phyloP scores from a whole-genome alignment of 2,329 filamentous ascomycete species.

The Pyrenophora graminea region DNA sequence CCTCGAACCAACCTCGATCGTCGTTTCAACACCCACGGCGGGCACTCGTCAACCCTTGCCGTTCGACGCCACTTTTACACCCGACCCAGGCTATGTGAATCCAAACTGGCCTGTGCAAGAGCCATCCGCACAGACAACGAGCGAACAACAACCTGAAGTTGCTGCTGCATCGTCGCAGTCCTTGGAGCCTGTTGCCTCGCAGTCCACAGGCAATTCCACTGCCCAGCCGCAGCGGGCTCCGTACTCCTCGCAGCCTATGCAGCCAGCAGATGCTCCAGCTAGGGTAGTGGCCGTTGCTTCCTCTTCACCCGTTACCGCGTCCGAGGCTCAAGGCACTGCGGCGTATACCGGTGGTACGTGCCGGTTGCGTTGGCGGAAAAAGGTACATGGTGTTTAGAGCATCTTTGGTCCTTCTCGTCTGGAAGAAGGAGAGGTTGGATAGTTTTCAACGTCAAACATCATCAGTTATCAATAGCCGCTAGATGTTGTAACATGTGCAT shows the following conservation, averaged over 20 bases:
- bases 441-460: too few relatives aligned
- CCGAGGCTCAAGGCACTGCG: background rate
- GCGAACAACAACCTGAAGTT: too few relatives aligned
- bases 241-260: background rate
- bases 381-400: background rate
- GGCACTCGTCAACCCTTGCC: background rate
- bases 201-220: background rate
- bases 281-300: background rate
- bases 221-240: background rate
- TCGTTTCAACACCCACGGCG: too few relatives aligned
- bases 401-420: background rate
- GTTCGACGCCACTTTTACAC: background rate
- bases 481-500: too few relatives aligned
- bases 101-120: background rate
- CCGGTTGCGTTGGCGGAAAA: background rate
- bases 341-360: background rate
- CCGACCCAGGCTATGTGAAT: slow-evolving; percentile 1
- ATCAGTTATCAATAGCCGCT: too few relatives aligned
- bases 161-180: too few relatives aligned
- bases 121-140: too few relatives aligned
- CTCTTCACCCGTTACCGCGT: too few relatives aligned
- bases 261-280: background rate
- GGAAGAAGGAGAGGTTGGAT: too few relatives aligned
- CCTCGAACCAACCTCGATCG: too few relatives aligned
- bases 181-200: too few relatives aligned